Percentiles rank a stretch among this genome's conserved stretches.
Conservation (phyloP, 768 basidiomycete genomes). For the Pulveroboletus sp. region DNA sequence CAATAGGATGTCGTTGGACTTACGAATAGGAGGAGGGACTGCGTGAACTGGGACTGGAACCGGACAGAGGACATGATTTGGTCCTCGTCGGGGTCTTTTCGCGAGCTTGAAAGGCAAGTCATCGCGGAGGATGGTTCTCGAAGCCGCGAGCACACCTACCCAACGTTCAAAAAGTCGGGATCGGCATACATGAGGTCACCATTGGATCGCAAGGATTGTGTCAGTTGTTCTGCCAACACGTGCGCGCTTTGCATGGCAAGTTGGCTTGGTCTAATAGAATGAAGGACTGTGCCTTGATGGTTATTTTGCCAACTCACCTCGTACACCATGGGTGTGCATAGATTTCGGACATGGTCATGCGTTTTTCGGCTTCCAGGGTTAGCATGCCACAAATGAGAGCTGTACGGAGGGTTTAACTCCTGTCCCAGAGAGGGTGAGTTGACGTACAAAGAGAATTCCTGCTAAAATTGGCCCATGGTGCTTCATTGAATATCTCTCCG, state of each 20-base stretch:
- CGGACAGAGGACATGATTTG: conserved; percentile 54
- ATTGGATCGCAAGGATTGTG: conserved; percentile 56
- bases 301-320: conserved; percentile 40
- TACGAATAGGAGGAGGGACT: conserved; percentile 78
- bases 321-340: conserved; percentile 69
- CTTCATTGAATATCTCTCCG: conserved; percentile 67
- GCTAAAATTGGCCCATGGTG: conserved; percentile 75
- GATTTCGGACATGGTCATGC: conserved; percentile 61
- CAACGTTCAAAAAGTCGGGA: conserved; percentile 40
- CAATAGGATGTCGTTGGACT: conserved; percentile 19
- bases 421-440: neutral
- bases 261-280: conserved; percentile 58
- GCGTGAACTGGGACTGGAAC: conserved; percentile 80
- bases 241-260: conserved; percentile 48
- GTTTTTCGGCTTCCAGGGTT: conserved; percentile 60
- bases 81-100: conserved; percentile 53
- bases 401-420: conserved; percentile 29
- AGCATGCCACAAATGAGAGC: conserved; percentile 76
- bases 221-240: conserved; percentile 66
- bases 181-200: conserved; percentile 76
- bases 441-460: conserved; percentile 57
- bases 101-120: conserved; percentile 7
- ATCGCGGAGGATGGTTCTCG: neutral
- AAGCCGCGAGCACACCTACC: conserved; percentile 27
- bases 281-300: neutral